These are phyloP conservation scores for Ustilago crameri DNA, from an alignment of 1,284 basidiomycete species.

Conservation along the genomic window DNA sequence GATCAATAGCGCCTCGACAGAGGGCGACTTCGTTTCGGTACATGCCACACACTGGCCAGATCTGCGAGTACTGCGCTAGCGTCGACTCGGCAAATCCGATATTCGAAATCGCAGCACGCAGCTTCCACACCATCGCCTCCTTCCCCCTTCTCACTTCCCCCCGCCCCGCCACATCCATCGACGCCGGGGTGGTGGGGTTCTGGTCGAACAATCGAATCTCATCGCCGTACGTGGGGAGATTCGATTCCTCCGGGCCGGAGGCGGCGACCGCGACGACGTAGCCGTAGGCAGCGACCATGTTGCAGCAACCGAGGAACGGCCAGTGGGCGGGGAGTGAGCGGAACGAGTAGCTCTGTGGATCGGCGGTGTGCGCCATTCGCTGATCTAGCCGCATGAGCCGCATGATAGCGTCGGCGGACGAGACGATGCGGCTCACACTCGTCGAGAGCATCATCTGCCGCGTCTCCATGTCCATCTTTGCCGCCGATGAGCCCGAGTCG, in stretches of 20 bases:
- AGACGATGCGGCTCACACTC: conserved; percentile 19
- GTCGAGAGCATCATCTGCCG: conserved; percentile 11
- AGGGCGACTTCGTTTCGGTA: conserved; percentile 14
- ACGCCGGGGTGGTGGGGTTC: background rate
- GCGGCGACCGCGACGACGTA: conserved; percentile 27
- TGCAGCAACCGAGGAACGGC: conserved; percentile 24
- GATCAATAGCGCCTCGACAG: conserved; percentile 11
- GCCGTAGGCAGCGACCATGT: conserved; percentile 21
- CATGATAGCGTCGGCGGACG: conserved; percentile 22
- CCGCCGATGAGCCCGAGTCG: too few species aligned
- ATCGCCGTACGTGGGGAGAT: conserved; percentile 13
- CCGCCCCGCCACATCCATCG: too few species aligned
- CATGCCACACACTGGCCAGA: conserved; percentile 12
- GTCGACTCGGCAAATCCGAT: conserved; percentile 24
- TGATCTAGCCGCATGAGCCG: conserved; percentile 15
- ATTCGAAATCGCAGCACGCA: conserved; percentile 20
- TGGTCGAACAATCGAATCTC: conserved; percentile 17
- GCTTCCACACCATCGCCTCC: conserved; percentile 21
- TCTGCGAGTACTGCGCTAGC: conserved; percentile 11
- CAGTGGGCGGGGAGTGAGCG: conserved; percentile 8
- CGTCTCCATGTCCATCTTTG: too few species aligned
- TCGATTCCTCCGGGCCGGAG: conserved; percentile 12
- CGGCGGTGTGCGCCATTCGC: background rate
- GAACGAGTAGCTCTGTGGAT: background rate
- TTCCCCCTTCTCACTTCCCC: conserved; percentile 1